Conservation (phyloP, 805 yeast genomes). For the Jamesozyma lodderae region DNA sequence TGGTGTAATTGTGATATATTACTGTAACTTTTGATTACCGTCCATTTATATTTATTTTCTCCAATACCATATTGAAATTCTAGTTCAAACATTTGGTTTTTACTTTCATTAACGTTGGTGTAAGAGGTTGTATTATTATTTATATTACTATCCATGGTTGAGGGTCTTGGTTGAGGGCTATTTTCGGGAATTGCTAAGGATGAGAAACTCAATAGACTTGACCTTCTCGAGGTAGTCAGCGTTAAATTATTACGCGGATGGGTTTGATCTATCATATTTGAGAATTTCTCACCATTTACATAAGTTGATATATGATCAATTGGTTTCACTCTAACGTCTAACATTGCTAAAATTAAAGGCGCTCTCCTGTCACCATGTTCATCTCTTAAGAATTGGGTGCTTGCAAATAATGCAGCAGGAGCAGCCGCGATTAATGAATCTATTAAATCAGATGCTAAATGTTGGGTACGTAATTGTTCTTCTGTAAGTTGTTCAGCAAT, state of each 20-base stretch:
- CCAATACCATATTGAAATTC: conserved; percentile 89
- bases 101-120: neutral
- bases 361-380: conserved; percentile 71
- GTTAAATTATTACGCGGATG: neutral
- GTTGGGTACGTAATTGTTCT: conserved; percentile 14
- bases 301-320: conserved; percentile 27
- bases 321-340: conserved; percentile 51
- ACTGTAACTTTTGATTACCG: conserved; percentile 58
- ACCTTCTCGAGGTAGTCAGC: conserved; percentile 3
- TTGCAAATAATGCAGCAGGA: conserved; percentile 67
- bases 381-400: conserved; percentile 66
- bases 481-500: neutral
- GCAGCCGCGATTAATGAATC: conserved; percentile 53
- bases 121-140: neutral
- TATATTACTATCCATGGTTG: neutral
- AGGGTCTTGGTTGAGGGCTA: conserved; percentile 12
- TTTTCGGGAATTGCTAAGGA: neutral
- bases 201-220: conserved; percentile 3
- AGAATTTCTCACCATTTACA: conserved; percentile 2
- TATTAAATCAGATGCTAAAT: conserved; percentile 36
- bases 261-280: neutral
- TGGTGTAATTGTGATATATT: conserved; percentile 69
- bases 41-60: conserved; percentile 68
- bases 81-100: conserved; percentile 37
- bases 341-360: conserved; percentile 66